Evolutionary conservation across 768 basidiomycete species (phyloP), one percentile per base, ranked within the genome.

Genomic region (Boletales sp.): DNA sequence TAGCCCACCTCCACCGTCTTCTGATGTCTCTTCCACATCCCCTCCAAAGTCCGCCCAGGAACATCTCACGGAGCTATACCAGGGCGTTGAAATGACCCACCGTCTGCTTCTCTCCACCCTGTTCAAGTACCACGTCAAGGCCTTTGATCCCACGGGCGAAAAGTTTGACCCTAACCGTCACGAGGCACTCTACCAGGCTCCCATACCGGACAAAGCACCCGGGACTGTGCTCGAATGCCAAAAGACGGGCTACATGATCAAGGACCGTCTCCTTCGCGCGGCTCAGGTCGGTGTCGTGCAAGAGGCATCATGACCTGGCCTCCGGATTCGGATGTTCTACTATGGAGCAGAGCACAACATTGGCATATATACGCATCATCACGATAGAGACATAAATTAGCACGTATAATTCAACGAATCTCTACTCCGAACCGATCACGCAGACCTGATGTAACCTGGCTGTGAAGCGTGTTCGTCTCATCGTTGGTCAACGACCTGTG

Each of bases 241-340:
- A 67, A 94, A 95, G 74, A 75, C 76, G 48, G 94, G 94, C 4
- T 98, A 91, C 74, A 91, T 77, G 72, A 93, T 99, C 73, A 97
- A 95, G 73, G 90, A 92, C 57, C 82, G 97, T 53, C 82, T 94
- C 49, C 70, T 99, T 66, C 81, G 97, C 49, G 92, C 97, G 4
- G 94, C 97, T 18, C 93, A 97, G 74, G 97, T 98, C 50, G 97
- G 95, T 49, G 94, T 97, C 24, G 94, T 85, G 15, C 88, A 92
- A 70, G 86, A 88, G 52, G 66, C 68, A 8, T 61, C 67, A 57
- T 75, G 64, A 74, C 43, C 21, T 2, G 17, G 18, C 27, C 45
- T 10, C 29, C 57, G n/a, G n/a, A 52, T 40, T 56, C 39, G 43
- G 53, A 49, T 55, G 53, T 49, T 37, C 48, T 52, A 53, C 39